A percentile compares a stretch with the other conserved stretches of the same genome.
Conservation (phyloP, 495 filamentous ascomycete genomes). For the Annulohypoxylon bovei region DNA sequence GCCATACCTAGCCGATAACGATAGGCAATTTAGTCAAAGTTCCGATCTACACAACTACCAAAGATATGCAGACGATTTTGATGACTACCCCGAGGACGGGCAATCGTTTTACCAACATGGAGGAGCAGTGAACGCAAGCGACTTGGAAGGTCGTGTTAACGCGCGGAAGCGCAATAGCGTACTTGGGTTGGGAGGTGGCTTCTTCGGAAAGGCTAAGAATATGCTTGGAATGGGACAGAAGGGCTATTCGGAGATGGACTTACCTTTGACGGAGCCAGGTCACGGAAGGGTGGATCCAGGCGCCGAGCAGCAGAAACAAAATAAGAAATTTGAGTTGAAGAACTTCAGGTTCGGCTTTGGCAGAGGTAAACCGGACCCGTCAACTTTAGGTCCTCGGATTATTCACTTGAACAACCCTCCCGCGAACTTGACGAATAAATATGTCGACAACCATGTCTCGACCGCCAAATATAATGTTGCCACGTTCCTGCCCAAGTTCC, state of each 20-base stretch:
- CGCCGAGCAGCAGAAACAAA: conserved; percentile 50
- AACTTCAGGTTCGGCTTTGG: conserved; percentile 97
- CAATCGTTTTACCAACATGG: conserved; percentile 74
- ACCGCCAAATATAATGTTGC: conserved; percentile 97
- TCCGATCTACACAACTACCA: conserved; percentile 87
- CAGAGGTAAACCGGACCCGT: conserved; percentile 83
- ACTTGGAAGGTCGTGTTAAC: conserved; percentile 59
- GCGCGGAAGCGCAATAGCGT: conserved; percentile 85
- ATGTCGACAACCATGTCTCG: conserved; percentile 94
- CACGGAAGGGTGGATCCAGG: conserved; percentile 46
- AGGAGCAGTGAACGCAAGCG: conserved; percentile 59
- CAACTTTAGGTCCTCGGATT: conserved; percentile 87
- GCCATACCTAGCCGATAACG: conserved; percentile 65
- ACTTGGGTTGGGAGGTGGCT: conserved; percentile 82
- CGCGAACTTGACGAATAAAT: conserved; percentile 87
- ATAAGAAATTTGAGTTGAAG: conserved; percentile 71
- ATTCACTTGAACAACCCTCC: conserved; percentile 98
- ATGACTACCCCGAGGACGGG: conserved; percentile 79
- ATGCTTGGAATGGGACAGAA: conserved; percentile 86
- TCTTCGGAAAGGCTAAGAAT: conserved; percentile 86
- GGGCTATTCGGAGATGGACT: conserved; percentile 97
- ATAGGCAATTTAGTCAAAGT: conserved; percentile 79
- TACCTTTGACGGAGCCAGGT: conserved; percentile 87
- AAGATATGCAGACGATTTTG: conserved; percentile 85
- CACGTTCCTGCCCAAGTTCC: conserved; percentile 97